phyloP scores from a whole-genome alignment of 108 stramenopile species.

The Pseudonitzschia delicatissima region DNA sequence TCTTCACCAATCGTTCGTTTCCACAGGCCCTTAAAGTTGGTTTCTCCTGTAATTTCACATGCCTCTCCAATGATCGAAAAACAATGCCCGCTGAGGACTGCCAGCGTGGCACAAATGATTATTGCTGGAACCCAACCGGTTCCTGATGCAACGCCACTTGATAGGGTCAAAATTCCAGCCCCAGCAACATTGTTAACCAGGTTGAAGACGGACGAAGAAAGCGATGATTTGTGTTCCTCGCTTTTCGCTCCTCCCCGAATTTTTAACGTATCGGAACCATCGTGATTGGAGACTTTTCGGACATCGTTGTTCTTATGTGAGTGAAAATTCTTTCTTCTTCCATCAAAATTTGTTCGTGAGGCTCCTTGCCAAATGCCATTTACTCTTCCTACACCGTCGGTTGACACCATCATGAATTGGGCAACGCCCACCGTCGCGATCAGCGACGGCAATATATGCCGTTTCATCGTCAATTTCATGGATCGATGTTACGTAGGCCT shows the following conservation, averaged over 20 bases:
- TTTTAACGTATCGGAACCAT: background rate
- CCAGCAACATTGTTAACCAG: conserved; percentile 71
- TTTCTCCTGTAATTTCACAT: conserved; percentile 46
- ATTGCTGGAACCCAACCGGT: conserved; percentile 53
- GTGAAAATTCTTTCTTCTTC: background rate
- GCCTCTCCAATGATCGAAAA: conserved; percentile 52
- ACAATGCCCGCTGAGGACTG: conserved; percentile 28
- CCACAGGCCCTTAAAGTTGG: conserved; percentile 55
- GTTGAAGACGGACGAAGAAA: conserved; percentile 48
- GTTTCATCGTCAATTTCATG: background rate
- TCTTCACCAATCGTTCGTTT: conserved; percentile 30
- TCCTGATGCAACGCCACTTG: conserved; percentile 43
- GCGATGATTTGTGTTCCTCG: background rate
- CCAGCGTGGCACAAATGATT: conserved; percentile 30
- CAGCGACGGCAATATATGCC: background rate
- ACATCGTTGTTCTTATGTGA: background rate
- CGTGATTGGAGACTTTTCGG: background rate
- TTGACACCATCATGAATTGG: background rate
- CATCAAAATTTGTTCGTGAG: too few species aligned
- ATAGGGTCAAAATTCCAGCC: conserved; percentile 51
- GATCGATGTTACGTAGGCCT: too few species aligned
- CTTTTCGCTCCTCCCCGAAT: conserved; percentile 1
- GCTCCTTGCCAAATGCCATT: background rate
- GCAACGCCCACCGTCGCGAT: background rate
- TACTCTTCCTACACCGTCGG: background rate